Evolutionary conservation across 2,329 filamentous ascomycete species (phyloP), one percentile per base, ranked within the genome.

Genomic region (Trichoderma sp.): DNA sequence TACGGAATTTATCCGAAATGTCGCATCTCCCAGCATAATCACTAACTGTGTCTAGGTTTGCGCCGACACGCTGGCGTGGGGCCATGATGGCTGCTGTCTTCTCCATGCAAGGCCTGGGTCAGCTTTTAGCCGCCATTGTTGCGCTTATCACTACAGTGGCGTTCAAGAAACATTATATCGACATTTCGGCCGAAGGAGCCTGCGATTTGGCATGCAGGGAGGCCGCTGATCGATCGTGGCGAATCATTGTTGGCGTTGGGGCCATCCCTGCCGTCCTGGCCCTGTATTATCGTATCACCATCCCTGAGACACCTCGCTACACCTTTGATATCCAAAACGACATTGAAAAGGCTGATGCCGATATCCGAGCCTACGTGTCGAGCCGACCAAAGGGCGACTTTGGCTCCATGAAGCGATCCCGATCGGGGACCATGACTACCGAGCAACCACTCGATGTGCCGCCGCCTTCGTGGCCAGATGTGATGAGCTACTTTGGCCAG

Each of bases 31-130:
- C 57, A 47, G 66, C 66, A 62, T 69, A 69, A 69, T 69, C 66
- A 79, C 75, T 57, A 53, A 43, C 70, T 11, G 36, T n/a, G 26
- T 4, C 13, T 74, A 89, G 88, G 76, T 95, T 95, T 78, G 92
- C 93, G 9, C 93, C 92, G 3, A 95, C 93, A 13, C 89, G 91
- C 76, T 94, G 92, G 89, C 87, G 93, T 76, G 93, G 92, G 73
- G 92, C 90, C 71, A 95, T 96, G 91, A 92, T 96, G 85, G 92
- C 90, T 12, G 87, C 91, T 17, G 92, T 95, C 63, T 96, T 96
- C 78, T 92, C 92, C 47, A 95, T 95, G 92, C 93, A 96, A 77
- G 92, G 92, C 62, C 84, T 94, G 30, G 93, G 93, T n/a, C 92
- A 95, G 77, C 88, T 95, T 66, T 84, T 85, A 23, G 91, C 91